Evolutionary conservation across 2,329 filamentous ascomycete species (phyloP), one percentile per base, ranked within the genome.

Genomic region (Diaporthe humulicola): DNA sequence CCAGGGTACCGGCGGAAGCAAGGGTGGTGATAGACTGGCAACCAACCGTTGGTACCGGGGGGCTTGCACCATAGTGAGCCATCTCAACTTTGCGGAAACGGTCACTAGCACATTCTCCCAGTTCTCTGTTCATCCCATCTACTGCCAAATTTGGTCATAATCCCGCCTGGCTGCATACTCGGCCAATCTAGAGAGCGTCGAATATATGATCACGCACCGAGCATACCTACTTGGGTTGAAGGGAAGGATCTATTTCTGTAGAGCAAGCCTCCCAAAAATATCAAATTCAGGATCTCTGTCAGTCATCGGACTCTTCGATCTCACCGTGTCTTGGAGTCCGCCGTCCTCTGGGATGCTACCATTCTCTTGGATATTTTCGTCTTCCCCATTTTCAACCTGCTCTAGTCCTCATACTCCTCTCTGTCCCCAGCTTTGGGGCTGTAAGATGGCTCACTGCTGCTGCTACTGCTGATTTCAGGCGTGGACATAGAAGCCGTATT

Each of bases 141-240:
- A 14, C 28, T n/a, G 60, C 60, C 60, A 66, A 48, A 48, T 48
- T 66, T 48, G 40, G 60, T 66, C 60, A 66, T 19, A 10, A 33
- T 66, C 10, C 56, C 19, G 25, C 40, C n/a, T 14, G 28, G 8
- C 58, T 45, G 22, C 28, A n/a, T 33, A 40, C 40, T 45, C 22
- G 40, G 40, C 28, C 40, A 66, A 48, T 66, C 9, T 66, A 25
- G 10, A 45, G 17, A 48, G 25, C 40, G 19, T 66, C 40, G 33
- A 48, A 48, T 48, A 66, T 30, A 66, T 4, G 6, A 56, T 48
- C 40, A 64, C 30, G 57, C n/a, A 15, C 9, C 12, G 40, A 48
- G 19, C 4, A 30, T 48, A n/a, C 2, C 9, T 33, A 48, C 40
- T 28, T 19, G 8, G 25, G 28, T 19, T 12, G 28, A 15, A 30